phyloP scores from a whole-genome alignment of 2,329 filamentous ascomycete genomes.

The Aspergillus sp. region DNA sequence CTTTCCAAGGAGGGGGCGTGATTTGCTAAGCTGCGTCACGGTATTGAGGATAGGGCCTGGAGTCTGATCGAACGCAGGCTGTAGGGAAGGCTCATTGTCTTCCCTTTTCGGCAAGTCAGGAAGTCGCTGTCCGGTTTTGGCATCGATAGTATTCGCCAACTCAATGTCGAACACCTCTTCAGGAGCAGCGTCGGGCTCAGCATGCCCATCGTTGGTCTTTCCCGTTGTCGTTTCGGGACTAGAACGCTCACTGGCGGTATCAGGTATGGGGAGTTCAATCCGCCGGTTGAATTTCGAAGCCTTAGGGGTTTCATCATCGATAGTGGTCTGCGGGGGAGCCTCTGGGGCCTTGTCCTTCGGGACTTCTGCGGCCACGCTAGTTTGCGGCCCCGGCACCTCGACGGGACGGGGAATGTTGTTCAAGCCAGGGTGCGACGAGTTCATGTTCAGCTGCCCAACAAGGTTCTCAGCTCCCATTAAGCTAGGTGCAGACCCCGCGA shows the following conservation, averaged over 20 bases:
- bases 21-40: slow-evolving; percentile 32
- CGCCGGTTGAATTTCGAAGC: slow-evolving; percentile 37
- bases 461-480: slow-evolving; percentile 51
- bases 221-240: slow-evolving; percentile 23
- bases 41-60: slow-evolving; percentile 13
- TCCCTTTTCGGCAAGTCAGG: slow-evolving; percentile 24
- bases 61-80: slow-evolving; percentile 8
- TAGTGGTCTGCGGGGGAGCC: slow-evolving; percentile 16
- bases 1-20: slow-evolving; percentile 58
- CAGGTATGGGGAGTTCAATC: slow-evolving; percentile 42
- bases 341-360: slow-evolving; percentile 22
- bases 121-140: slow-evolving; percentile 42
- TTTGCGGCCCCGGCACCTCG: slow-evolving; percentile 36
- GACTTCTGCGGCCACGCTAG: slow-evolving; percentile 31
- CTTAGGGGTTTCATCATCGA: slow-evolving; percentile 33
- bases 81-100: slow-evolving; percentile 17
- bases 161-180: slow-evolving; percentile 35
- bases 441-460: slow-evolving; percentile 51
- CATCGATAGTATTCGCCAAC: slow-evolving; percentile 45
- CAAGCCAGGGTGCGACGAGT: slow-evolving; percentile 42
- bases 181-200: slow-evolving; percentile 6
- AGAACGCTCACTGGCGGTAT: slow-evolving; percentile 40
- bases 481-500: slow-evolving; percentile 46
- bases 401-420: slow-evolving; percentile 32
- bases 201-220: slow-evolving; percentile 10